phyloP scores from a whole-genome alignment of 768 basidiomycete genomes.

The Kwoniella newhampshirensis region DNA sequence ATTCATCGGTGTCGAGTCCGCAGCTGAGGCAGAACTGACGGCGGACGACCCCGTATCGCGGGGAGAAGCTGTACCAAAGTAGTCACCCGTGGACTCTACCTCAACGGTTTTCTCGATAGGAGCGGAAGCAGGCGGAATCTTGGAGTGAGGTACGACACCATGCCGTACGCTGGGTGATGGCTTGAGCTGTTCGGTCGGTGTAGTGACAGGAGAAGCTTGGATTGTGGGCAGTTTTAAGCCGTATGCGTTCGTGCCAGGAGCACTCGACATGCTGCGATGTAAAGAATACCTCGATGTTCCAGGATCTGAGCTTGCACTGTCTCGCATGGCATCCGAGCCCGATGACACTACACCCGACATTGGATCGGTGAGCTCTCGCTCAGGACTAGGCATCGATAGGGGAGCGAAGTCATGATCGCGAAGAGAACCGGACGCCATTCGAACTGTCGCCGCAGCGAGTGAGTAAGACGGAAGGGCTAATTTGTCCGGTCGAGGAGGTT shows the following conservation, averaged over 20 bases:
- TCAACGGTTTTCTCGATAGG: constrained; percentile 66
- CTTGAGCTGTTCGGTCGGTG: constrained; percentile 53
- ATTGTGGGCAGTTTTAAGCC: constrained; percentile 34
- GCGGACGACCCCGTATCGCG: constrained; percentile 18
- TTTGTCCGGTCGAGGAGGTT: constrained; percentile 25
- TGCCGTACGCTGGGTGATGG: constrained; percentile 51
- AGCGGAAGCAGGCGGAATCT: constrained; percentile 54
- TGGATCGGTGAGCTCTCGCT: constrained; percentile 87
- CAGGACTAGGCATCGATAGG: constrained; percentile 81
- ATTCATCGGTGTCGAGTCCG: constrained; percentile 14
- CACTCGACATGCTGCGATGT: constrained; percentile 52
- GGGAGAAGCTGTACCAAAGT: constrained; percentile 41
- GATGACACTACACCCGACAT: constrained; percentile 56
- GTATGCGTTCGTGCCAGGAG: constrained; percentile 55
- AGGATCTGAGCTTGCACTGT: constrained; percentile 41
- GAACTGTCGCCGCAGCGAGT: constrained; percentile 46
- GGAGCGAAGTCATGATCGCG: constrained; percentile 66
- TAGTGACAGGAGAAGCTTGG: constrained; percentile 38
- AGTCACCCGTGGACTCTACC: constrained; percentile 52
- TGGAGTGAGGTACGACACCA: constrained; percentile 17
- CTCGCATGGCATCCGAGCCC: constrained; percentile 7
- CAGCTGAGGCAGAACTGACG: constrained; percentile 41
- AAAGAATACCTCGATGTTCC: constrained; percentile 48
- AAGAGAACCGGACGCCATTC: constrained; percentile 40
- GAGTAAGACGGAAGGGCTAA: constrained; percentile 41